These are phyloP conservation scores for Solanum tacnaense DNA, from an alignment of 257 asterid genomes.

Conservation along the genomic window DNA sequence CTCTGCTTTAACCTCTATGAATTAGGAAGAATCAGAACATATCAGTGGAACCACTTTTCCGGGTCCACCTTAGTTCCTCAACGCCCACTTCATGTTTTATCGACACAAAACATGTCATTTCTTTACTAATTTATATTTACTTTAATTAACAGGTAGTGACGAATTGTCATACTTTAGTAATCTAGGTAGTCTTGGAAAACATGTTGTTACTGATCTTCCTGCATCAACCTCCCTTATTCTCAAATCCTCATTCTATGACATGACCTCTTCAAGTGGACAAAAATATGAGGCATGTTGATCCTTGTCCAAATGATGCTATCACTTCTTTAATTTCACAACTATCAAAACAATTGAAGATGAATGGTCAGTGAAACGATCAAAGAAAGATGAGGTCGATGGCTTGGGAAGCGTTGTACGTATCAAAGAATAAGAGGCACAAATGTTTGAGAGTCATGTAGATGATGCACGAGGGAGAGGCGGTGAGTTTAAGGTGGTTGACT, in stretches of 20 bases:
- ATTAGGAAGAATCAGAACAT: no score
- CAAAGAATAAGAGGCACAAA: slow-evolving; percentile 80
- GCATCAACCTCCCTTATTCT: slow-evolving; percentile 25
- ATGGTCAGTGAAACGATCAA: slow-evolving; percentile 72
- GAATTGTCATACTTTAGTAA: slow-evolving; percentile 25
- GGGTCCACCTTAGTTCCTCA: background rate
- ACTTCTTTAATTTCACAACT: slow-evolving; percentile 7
- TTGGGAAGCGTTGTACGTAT: slow-evolving; percentile 63
- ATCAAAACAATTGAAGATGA: slow-evolving; percentile 60
- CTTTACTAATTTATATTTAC: background rate
- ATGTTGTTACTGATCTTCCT: slow-evolving; percentile 25
- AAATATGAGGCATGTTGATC: slow-evolving; percentile 23
- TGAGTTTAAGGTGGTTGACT: slow-evolving; percentile 40
- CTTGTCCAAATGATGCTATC: slow-evolving; percentile 25
- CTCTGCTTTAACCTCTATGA: no score
- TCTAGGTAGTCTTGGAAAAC: slow-evolving; percentile 1
- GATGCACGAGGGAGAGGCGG: slow-evolving; percentile 50
- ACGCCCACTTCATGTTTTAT: background rate
- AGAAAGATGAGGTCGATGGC: slow-evolving; percentile 59
- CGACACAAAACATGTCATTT: background rate
- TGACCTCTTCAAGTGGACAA: background rate
- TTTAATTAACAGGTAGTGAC: slow-evolving; percentile 29
- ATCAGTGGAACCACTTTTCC: no score
- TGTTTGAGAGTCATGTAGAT: slow-evolving; percentile 57
- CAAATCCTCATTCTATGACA: slow-evolving; percentile 37